Evolutionary conservation across 441 rosid genomes (phyloP), one percentile per base, ranked within the genome.

Genomic region (Erodium moschatum): DNA sequence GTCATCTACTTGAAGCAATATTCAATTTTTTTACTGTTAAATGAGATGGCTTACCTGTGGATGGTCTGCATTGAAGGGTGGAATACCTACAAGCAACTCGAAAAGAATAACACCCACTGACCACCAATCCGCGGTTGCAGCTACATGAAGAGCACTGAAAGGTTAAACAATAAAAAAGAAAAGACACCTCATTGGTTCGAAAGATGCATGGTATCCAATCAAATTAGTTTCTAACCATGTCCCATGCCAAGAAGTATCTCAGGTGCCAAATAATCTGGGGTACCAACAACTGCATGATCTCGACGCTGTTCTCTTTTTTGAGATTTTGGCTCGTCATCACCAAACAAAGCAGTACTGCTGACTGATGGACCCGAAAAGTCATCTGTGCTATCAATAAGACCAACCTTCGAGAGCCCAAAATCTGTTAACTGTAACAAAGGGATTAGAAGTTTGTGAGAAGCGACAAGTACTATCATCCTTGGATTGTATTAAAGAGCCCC

Each of bases 161-260:
- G 63, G 5, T 60, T 27, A 61, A 27, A 65, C 7, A 60, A 44
- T 58, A 44, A 16, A n/a, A 6, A 44, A 24, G 7, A 65, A 20
- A 35, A 54, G 68, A 65, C 18, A 16, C 11, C 61, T 64, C 69
- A 52, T 44, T 31, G 33, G 46, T 15, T 65, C 48, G 29, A 54
- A 15, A 13, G 19, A 10, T 66, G 4, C 70, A 54, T 60, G 69
- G 60, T n/a, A 64, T 18, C 64, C 8, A 63, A 66, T 56, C 35
- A 46, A 64, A 63, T 52, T 69, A 69, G 73, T 54, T 70, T 74
- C 87, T 63, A 72, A 94, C 99, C 95, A 73, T 91, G 97, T 77
- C 96, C 99, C 87, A 83, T 89, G 83, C 97, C 99, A 68, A 95
- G 97, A 81, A 95, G 99, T 76, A 95, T 91, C 81, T 91, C 99